Evolutionary conservation across 23 red algal genomes (phyloP).

Genomic region (Cyanidioschyzon merolae): DNA sequence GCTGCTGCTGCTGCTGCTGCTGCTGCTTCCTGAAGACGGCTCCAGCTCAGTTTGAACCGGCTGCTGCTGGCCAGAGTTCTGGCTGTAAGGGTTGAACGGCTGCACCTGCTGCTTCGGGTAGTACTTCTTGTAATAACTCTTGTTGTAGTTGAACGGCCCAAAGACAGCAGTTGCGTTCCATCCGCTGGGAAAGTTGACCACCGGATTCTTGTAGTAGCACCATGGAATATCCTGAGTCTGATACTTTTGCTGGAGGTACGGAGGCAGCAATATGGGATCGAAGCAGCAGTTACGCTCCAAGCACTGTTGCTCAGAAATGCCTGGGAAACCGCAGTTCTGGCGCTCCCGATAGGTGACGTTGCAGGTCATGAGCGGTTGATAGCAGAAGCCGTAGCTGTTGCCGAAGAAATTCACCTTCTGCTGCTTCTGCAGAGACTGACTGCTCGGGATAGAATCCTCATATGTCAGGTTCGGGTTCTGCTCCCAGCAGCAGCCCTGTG

Average conservation of each 20-base stretch:
- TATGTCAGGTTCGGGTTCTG: background rate
- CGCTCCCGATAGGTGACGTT: background rate
- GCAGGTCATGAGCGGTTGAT: constrained; percentile 9
- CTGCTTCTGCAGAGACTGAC: constrained; percentile 6
- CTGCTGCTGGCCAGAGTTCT: background rate
- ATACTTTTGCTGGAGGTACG: constrained; percentile 14
- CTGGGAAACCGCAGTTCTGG: constrained; percentile 15
- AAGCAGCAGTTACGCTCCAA: constrained; percentile 9
- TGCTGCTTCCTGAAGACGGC: background rate
- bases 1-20: background rate
- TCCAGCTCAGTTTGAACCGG: background rate
- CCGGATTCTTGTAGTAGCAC: constrained; percentile 15
- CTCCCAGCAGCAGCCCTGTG: constrained; percentile 17
- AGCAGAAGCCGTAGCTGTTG: constrained; percentile 4
- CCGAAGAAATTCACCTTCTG: constrained; percentile 11
- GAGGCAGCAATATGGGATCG: background rate
- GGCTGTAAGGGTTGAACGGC: constrained; percentile 3
- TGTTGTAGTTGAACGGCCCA: background rate
- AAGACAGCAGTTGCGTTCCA: constrained; percentile 7
- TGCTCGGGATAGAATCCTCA: background rate
- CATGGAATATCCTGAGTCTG: background rate
- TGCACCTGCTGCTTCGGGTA: constrained; percentile 16
- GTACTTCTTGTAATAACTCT: constrained; percentile 15
- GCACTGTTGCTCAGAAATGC: constrained; percentile 9
- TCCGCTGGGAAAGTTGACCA: background rate